Conservation (phyloP, 139 green algal genomes). For the Asterochloris erici region DNA sequence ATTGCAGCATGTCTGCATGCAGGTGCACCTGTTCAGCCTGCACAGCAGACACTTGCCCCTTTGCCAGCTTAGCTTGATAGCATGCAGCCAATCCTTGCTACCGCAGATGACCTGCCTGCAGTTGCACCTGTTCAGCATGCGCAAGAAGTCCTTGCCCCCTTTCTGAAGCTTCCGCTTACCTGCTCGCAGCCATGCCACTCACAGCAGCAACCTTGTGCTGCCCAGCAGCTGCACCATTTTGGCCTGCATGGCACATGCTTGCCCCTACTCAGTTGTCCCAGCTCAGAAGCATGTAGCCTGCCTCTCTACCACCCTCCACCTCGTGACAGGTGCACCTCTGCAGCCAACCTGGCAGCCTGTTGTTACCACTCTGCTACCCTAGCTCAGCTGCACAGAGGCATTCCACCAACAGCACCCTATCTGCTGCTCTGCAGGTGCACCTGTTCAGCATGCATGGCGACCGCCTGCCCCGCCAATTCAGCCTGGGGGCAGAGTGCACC, state of each 20-base stretch:
- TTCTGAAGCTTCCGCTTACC: no score
- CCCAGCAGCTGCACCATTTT: conserved; percentile 42
- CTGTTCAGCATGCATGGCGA: conserved; percentile 48
- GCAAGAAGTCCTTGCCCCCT: no score
- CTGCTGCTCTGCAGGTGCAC: conserved; percentile 33
- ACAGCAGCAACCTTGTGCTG: neutral
- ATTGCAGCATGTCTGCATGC: no score
- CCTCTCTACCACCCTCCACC: neutral
- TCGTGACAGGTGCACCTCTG: no score
- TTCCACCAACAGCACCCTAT: neutral
- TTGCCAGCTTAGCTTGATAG: neutral
- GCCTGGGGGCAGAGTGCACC: conserved; percentile 50
- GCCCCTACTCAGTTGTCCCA: neutral
- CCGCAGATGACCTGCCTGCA: no score
- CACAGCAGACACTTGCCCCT: conserved; percentile 36
- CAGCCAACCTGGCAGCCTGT: no score
- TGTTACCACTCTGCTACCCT: no score
- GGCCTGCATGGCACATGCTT: conserved; percentile 43
- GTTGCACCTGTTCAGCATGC: no score
- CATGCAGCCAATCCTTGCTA: neutral
- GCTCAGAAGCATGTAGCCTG: neutral
- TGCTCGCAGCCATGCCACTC: neutral
- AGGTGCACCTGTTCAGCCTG: conserved; percentile 53
- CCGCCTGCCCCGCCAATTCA: conserved; percentile 45
- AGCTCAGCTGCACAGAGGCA: neutral